Evolutionary conservation across 441 rosid genomes (phyloP), one percentile per base, ranked within the genome.

Genomic region (Capsella rubella): DNA sequence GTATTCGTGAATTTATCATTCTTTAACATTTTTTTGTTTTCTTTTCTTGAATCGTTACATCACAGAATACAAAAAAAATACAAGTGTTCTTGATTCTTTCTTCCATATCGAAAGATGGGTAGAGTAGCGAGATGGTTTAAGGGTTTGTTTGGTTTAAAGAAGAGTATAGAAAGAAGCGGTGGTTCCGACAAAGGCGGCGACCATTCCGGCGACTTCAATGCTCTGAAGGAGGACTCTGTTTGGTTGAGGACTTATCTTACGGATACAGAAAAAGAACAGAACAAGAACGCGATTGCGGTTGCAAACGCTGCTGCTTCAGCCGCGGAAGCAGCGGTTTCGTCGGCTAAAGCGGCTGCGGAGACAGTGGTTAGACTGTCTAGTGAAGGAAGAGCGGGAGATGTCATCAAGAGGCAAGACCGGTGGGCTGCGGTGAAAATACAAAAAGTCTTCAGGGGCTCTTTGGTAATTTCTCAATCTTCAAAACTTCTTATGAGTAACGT

Each of bases 251-350:
- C 89, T 27, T 85, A 76, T 78, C 40, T 82, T 55, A 56, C 86
- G 47, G 87, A 89, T 53, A 57, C 83, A 1, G 93, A 86, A 78
- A 85, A 80, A 28, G 90, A 90, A 49, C 97, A 92, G 74, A 89
- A 73, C 83, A 92, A 85, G 82, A 89, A 88, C 42, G 91, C 94
- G 15, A 85, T 90, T 47, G 92, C 92, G 0, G 92, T 89, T 43
- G 82, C 94, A 8, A 87, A 83, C 0, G 92, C 87, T 11, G 79
- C 86, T 0, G 86, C 87, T 0, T 79, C 82, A 1, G 86, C 88
- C 0, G 84, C 93, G 1, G 86, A 87, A 69, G 82, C 86, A 4
- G 89, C 84, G 3, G 84, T 85, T 28, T 82, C 84, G 0, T 84
- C 87, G 1, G 94, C 91, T 0, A 85, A 80, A 64, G 92, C 91